Percentiles rank a stretch among this genome's conserved stretches.
These are phyloP conservation scores for Thermochaetoides thermophila DNA, from an alignment of 495 filamentous ascomycete species.

Conservation along the genomic window DNA sequence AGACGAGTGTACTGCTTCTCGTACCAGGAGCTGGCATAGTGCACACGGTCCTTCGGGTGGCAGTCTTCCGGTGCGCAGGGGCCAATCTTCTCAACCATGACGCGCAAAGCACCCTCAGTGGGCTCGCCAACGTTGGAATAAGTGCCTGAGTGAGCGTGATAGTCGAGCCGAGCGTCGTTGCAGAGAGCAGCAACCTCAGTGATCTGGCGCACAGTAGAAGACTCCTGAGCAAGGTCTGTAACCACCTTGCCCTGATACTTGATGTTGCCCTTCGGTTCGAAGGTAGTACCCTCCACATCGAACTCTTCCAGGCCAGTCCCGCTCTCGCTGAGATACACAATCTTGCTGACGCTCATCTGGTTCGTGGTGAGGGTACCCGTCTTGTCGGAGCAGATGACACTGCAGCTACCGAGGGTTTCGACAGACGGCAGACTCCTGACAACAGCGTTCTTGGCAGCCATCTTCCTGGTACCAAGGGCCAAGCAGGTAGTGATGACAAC, in stretches of 20 bases:
- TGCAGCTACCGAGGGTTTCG: conserved; percentile 96
- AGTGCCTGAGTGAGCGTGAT: conserved; percentile 54
- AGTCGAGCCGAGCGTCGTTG: conserved; percentile 74
- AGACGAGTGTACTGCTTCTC: conserved; percentile 59
- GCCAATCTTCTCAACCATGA: conserved; percentile 89
- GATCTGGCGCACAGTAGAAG: conserved; percentile 65
- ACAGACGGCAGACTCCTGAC: conserved; percentile 92
- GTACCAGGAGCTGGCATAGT: conserved; percentile 73
- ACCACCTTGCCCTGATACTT: conserved; percentile 49
- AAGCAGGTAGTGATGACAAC: conserved; percentile 97
- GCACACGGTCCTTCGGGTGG: conserved; percentile 42
- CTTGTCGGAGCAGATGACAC: conserved; percentile 99
- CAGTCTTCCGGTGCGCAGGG: conserved; percentile 28
- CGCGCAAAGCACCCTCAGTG: conserved; percentile 86
- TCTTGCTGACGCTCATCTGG: conserved; percentile 96
- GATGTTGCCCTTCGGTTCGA: conserved; percentile 68
- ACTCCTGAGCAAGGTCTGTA: conserved; percentile 55
- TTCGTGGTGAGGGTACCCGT: conserved; percentile 97
- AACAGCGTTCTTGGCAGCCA: conserved; percentile 96
- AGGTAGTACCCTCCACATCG: conserved; percentile 86
- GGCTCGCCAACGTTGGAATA: conserved; percentile 88
- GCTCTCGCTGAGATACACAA: conserved; percentile 62
- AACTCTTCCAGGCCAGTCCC: conserved; percentile 73
- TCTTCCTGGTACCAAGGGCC: conserved; percentile 88
- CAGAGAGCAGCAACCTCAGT: conserved; percentile 79